Conservation (phyloP, 495 filamentous ascomycete genomes). For the Aspergillus panamensis region DNA sequence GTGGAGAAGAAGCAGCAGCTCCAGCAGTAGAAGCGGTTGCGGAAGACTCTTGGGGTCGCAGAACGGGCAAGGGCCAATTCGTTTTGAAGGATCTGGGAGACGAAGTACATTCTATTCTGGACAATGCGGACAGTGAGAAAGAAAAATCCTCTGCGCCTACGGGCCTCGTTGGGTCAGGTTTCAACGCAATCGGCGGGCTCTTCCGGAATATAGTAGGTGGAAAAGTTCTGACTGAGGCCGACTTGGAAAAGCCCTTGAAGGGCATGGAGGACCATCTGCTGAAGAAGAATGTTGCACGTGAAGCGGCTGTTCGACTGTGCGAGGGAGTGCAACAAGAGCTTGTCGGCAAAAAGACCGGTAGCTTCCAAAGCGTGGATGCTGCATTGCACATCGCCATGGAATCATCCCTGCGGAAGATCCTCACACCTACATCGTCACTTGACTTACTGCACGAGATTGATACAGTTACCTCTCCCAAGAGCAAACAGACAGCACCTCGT, state of each 20-base stretch:
- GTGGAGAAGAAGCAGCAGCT: slow-evolving; percentile 49
- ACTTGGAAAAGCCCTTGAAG: slow-evolving; percentile 86
- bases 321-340: slow-evolving; percentile 87
- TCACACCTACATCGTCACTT: slow-evolving; percentile 91
- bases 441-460: slow-evolving; percentile 93
- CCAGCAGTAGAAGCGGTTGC: slow-evolving; percentile 68
- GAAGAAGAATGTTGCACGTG: slow-evolving; percentile 93
- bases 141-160: slow-evolving; percentile 43
- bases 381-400: slow-evolving; percentile 83
- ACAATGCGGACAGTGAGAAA: slow-evolving; percentile 64
- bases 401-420: slow-evolving; percentile 84
- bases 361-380: slow-evolving; percentile 86
- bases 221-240: slow-evolving; percentile 80
- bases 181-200: slow-evolving; percentile 77
- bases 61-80: slow-evolving; percentile 84
- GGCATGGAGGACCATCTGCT: slow-evolving; percentile 94
- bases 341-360: slow-evolving; percentile 85
- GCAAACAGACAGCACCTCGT: slow-evolving; percentile 51
- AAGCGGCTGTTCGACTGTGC: slow-evolving; percentile 88
- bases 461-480: slow-evolving; percentile 61
- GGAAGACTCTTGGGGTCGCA: slow-evolving; percentile 74
- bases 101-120: slow-evolving; percentile 85
- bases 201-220: slow-evolving; percentile 94
- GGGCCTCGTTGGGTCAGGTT: slow-evolving; percentile 71
- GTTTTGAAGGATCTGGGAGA: slow-evolving; percentile 90